Evolutionary conservation across 2,329 filamentous ascomycete species (phyloP).

Genomic region (Graphilbum sp.): DNA sequence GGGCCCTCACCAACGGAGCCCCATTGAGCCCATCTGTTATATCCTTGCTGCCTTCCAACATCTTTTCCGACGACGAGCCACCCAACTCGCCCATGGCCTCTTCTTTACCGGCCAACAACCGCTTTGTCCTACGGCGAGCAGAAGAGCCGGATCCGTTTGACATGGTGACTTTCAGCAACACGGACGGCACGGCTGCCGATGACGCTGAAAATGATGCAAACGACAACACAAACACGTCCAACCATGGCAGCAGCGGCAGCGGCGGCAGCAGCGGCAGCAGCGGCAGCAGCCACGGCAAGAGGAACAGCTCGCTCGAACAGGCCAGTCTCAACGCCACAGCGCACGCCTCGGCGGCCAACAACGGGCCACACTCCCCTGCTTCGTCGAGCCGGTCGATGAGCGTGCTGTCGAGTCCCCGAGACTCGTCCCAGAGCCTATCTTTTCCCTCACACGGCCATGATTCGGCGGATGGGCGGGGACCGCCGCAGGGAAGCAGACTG

Average conservation of each 20-base stretch:
- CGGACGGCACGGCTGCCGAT: neutral
- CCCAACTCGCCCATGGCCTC: constrained; percentile 23
- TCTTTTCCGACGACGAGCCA: constrained; percentile 41
- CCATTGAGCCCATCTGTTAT: constrained; percentile 66
- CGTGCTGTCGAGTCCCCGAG: constrained; percentile 44
- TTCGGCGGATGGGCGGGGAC: constrained; percentile 25
- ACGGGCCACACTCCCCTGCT: constrained; percentile 41
- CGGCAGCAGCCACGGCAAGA: neutral
- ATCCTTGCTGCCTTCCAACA: constrained; percentile 52
- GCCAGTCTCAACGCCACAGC: neutral
- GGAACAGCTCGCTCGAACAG: neutral
- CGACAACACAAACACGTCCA: constrained; percentile 3
- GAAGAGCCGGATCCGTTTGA: constrained; percentile 10
- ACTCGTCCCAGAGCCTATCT: constrained; percentile 40
- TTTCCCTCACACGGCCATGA: constrained; percentile 33
- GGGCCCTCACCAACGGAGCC: constrained; percentile 43
- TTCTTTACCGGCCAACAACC: no score
- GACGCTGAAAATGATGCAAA: neutral
- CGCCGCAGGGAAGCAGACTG: constrained; percentile 19
- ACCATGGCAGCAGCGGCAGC: constrained; percentile 1
- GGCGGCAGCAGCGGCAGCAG: neutral
- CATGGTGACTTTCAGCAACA: neutral
- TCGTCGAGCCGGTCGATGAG: constrained; percentile 42
- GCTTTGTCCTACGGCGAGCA: no score
- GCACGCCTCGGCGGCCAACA: constrained; percentile 3